Conservation (phyloP, 441 rosid species). For the Codiaeum variegatum region DNA sequence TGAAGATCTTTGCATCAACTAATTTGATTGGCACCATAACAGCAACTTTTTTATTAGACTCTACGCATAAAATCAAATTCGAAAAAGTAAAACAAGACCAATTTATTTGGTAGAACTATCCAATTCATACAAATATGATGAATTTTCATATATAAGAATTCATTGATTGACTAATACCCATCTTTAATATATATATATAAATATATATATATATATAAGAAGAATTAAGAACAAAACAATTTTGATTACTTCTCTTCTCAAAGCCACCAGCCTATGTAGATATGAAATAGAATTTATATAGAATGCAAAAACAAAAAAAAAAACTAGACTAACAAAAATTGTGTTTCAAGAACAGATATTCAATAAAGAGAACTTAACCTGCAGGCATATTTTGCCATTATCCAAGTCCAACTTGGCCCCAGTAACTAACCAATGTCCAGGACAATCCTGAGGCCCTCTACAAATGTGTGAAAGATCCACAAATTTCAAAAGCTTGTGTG, state of each 20-base stretch:
- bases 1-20: too few species aligned
- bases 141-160: background rate
- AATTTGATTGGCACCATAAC: too few species aligned
- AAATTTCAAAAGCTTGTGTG: slow-evolving; percentile 58
- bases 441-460: slow-evolving; percentile 75
- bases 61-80: too few species aligned
- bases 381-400: slow-evolving; percentile 69
- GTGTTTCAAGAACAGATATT: slow-evolving; percentile 21
- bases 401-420: slow-evolving; percentile 70
- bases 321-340: background rate
- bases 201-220: background rate
- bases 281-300: background rate
- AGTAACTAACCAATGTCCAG: slow-evolving; percentile 90
- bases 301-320: background rate
- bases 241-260: background rate
- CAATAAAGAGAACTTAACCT: slow-evolving; percentile 71
- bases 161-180: background rate
- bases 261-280: background rate
- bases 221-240: slow-evolving; percentile 2
- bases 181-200: background rate
- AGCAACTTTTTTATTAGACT: too few species aligned
- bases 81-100: too few species aligned
- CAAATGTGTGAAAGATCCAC: slow-evolving; percentile 71
- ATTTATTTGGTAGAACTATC: background rate
- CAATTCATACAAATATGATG: background rate